Base-by-base conservation (phyloP, 192 early-diverging fungal species). In the Jimgerdemannia flammicorona region DNA sequence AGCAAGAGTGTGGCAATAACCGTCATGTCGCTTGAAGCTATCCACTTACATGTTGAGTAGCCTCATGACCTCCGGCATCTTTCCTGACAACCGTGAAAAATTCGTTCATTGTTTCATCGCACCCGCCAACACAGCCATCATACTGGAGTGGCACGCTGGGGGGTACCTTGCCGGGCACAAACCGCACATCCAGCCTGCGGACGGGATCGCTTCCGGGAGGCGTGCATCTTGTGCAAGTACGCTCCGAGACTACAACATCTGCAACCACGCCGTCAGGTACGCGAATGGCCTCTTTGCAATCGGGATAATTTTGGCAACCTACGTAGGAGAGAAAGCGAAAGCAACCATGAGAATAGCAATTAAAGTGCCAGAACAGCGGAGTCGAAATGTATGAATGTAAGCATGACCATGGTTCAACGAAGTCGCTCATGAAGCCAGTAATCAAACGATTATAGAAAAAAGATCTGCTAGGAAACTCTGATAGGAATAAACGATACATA, bases 291-390 rank as follows among this genome's bases (percentile, higher is more conserved):
- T 68, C 71, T 29, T 67, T 77, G 76, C 88, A 90, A 66, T 76
- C 77, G 20, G 88, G 88, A 63, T 81, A 90, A 39, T 75, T 42
- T 4, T 44, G 67, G 67, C 88, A 90, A 0, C 85, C 87, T 63
- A 20, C 75, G 86, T 76, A 78, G 78, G 83, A 1, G 76, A 68
- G 11, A 75, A 70, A 10, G 87, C 88, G 72, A 6, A 59, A 59
- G 14, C 14, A 59, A 59, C 0, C 49, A 59, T 10, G 49, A 59
- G 14, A 6, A 59, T n/a, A 14, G 6, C 14, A 59, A 59, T 6
- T 6, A 59, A 6, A 59, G 49, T 10, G 49, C 49, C 49, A 59
- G 6, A 59, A 29, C 29, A 29, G 29, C 29, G 29, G 29, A 29
- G 29, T 29, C 29, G 29, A 29, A 29, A 29, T 29, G 29, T 29